Percentiles rank a stretch among this genome's conserved stretches.
phyloP scores from a whole-genome alignment of 345 rosid genomes.

The Firmiana major region DNA sequence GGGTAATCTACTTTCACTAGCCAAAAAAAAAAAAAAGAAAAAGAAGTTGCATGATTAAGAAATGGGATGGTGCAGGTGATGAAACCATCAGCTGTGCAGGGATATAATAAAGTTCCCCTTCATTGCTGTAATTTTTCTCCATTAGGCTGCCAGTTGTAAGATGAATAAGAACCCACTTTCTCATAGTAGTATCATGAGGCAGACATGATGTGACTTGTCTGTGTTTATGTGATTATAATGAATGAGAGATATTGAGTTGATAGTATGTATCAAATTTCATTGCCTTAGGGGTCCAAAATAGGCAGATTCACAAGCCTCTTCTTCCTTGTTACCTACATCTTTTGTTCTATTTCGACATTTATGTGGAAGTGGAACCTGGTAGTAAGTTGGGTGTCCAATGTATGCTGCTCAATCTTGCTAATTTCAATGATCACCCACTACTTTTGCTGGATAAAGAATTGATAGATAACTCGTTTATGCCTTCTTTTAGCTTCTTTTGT shows the following conservation, averaged over 20 bases:
- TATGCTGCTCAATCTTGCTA: background rate
- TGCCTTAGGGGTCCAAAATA: background rate
- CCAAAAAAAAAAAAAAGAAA: too few relatives aligned
- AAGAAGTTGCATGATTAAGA: background rate
- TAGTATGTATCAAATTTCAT: background rate
- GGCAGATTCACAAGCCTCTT: background rate
- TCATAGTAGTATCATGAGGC: background rate
- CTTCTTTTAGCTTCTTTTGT: background rate
- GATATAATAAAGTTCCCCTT: background rate
- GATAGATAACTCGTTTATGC: background rate
- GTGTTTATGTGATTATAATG: background rate
- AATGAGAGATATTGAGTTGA: background rate
- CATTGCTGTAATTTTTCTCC: background rate
- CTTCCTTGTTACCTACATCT: background rate
- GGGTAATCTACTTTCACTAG: too few relatives aligned
- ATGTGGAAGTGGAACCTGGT: background rate
- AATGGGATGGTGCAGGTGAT: background rate
- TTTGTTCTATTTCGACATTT: background rate
- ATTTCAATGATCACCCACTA: background rate
- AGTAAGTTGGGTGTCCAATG: background rate
- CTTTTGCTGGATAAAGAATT: background rate
- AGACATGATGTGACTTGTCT: background rate
- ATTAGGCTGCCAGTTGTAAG: background rate
- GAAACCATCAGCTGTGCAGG: background rate
- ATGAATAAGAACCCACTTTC: background rate